Evolutionary conservation across 768 basidiomycete species (phyloP).

Genomic region (Coprinellus aureogranulatus): DNA sequence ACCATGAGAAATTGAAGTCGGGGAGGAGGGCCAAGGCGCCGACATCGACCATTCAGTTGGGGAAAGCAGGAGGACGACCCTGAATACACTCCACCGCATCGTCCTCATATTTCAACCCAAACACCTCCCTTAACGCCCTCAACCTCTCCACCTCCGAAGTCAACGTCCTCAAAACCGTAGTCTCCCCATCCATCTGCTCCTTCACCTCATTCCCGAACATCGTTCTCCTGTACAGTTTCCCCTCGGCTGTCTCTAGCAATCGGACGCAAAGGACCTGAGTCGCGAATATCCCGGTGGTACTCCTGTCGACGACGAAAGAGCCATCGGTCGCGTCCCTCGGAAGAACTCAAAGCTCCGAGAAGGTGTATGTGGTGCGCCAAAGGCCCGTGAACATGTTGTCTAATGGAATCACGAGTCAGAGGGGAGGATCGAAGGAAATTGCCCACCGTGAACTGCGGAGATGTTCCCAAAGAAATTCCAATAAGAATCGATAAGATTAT

Average conservation of each 20-base stretch:
- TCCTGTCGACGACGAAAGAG: slow-evolving; percentile 22
- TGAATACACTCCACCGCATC: not conserved
- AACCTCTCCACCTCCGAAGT: not conserved
- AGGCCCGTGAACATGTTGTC: too few species aligned
- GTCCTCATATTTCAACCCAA: not conserved
- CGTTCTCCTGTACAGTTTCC: slow-evolving; percentile 16
- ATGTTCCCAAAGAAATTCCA: too few species aligned
- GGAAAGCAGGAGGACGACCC: not conserved
- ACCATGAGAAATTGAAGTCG: too few species aligned
- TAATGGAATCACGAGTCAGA: too few species aligned
- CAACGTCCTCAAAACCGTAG: slow-evolving; percentile 20
- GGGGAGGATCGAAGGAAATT: too few species aligned
- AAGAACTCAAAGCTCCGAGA: slow-evolving; percentile 28
- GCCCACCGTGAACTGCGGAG: too few species aligned
- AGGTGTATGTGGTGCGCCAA: slow-evolving; percentile 26
- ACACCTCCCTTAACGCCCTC: not conserved
- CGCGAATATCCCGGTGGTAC: slow-evolving; percentile 20
- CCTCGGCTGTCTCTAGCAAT: slow-evolving; percentile 22
- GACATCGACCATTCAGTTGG: too few species aligned
- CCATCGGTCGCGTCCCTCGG: slow-evolving; percentile 19
- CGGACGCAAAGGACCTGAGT: slow-evolving; percentile 24
- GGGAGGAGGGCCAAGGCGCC: too few species aligned
- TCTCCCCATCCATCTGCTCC: slow-evolving; percentile 17
- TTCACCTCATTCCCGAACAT: slow-evolving; percentile 25
- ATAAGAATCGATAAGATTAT: too few species aligned